Conservation (phyloP, 163 green algal species). For the Trebouxiophyceae sp. region DNA sequence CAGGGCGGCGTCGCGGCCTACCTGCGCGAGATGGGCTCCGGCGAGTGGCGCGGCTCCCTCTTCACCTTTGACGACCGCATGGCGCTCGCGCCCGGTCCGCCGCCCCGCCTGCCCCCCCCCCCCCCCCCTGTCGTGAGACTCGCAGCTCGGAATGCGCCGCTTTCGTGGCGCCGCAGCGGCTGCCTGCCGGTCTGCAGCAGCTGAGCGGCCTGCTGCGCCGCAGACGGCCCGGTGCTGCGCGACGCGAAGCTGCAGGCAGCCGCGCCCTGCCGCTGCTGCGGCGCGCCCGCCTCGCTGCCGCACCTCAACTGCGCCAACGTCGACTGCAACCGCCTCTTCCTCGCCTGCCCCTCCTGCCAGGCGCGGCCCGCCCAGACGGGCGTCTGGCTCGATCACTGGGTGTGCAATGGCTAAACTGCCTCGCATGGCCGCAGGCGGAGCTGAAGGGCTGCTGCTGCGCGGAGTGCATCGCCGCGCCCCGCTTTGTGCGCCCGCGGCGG, state of each 20-base stretch:
- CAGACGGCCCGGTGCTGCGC: background rate
- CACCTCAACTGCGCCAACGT: slow-evolving; percentile 86
- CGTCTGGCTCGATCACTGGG: slow-evolving; percentile 2
- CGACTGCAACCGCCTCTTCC: slow-evolving; percentile 91
- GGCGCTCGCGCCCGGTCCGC: slow-evolving; percentile 47
- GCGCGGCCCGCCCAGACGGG: background rate
- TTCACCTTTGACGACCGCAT: slow-evolving; percentile 97
- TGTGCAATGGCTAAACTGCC: background rate
- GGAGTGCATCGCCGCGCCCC: slow-evolving; percentile 58
- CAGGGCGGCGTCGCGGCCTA: slow-evolving; percentile 81
- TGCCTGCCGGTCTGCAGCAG: too few species aligned
- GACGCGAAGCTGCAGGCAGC: slow-evolving; percentile 28
- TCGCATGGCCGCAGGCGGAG: slow-evolving; percentile 6
- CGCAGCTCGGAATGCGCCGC: background rate
- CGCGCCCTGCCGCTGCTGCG: slow-evolving; percentile 48
- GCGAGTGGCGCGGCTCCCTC: slow-evolving; percentile 84
- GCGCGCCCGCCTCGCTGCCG: slow-evolving; percentile 41
- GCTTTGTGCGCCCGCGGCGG: slow-evolving; percentile 71
- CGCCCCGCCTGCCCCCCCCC: background rate
- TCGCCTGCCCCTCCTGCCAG: slow-evolving; percentile 69
- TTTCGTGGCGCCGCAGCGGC: too few species aligned
- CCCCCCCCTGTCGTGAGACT: background rate
- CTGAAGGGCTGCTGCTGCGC: slow-evolving; percentile 75
- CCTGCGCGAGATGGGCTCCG: slow-evolving; percentile 60
- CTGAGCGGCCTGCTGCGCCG: too few species aligned